phyloP scores from a whole-genome alignment of 495 filamentous ascomycete species.

The Hypoxylon crocopeplum region DNA sequence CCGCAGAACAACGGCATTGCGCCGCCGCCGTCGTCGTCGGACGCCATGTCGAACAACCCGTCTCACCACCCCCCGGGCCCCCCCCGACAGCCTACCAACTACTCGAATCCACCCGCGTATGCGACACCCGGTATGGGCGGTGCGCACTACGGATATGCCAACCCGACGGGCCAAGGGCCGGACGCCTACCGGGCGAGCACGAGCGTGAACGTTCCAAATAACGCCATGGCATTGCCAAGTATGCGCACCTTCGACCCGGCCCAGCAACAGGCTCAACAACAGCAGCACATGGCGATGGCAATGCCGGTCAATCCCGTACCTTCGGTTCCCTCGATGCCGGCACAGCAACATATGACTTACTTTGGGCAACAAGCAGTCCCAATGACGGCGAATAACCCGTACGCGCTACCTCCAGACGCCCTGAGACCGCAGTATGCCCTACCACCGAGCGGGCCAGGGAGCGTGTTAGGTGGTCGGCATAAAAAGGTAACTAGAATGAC shows the following conservation, averaged over 20 bases:
- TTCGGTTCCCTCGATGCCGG: slow-evolving; percentile 37
- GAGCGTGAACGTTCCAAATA: slow-evolving; percentile 53
- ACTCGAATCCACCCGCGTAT: slow-evolving; percentile 63
- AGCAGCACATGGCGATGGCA: slow-evolving; percentile 47
- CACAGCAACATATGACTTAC: slow-evolving; percentile 45
- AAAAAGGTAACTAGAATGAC: slow-evolving; percentile 71
- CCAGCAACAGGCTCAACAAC: slow-evolving; percentile 52
- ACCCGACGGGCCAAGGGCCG: slow-evolving; percentile 48
- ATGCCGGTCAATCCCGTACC: slow-evolving; percentile 42
- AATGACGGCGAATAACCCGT: slow-evolving; percentile 51
- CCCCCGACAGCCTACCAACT: slow-evolving; percentile 57
- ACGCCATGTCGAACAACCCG: slow-evolving; percentile 56
- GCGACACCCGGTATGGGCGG: slow-evolving; percentile 56
- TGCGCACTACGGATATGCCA: slow-evolving; percentile 62
- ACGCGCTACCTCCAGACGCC: slow-evolving; percentile 54
- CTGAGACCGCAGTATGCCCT: slow-evolving; percentile 48
- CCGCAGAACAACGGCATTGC: slow-evolving; percentile 37
- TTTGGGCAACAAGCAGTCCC: slow-evolving; percentile 45
- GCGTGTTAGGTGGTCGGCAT: slow-evolving; percentile 78
- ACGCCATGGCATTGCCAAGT: slow-evolving; percentile 68
- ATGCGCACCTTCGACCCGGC: slow-evolving; percentile 65
- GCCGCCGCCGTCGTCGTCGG: slow-evolving; percentile 41
- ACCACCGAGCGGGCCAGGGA: slow-evolving; percentile 63
- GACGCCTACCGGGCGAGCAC: slow-evolving; percentile 60
- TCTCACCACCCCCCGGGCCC: slow-evolving; percentile 53